Evolutionary conservation across 1,284 basidiomycete species (phyloP).

Genomic region (Psilocybe mexicana): DNA sequence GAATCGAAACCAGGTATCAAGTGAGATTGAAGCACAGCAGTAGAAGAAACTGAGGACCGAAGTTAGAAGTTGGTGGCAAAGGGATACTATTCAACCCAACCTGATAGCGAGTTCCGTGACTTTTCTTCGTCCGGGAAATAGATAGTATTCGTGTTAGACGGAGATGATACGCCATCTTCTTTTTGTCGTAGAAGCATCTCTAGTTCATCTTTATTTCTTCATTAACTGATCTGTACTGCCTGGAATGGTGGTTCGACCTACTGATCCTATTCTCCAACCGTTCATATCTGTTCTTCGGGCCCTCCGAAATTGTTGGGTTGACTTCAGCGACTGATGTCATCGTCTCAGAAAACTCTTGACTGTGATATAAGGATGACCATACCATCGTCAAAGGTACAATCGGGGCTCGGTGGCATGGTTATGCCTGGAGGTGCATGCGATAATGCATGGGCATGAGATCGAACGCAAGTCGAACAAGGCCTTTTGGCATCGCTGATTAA

Average conservation of each 20-base stretch:
- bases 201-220: conserved; percentile 52
- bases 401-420: conserved; percentile 50
- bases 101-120: conserved; percentile 4
- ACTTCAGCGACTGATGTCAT: conserved; percentile 39
- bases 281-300: conserved; percentile 60
- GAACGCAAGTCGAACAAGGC: conserved; percentile 67
- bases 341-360: neutral
- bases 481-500: conserved; percentile 61
- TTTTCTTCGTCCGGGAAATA: conserved; percentile 7
- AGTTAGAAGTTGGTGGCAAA: neutral
- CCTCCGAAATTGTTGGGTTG: conserved; percentile 38
- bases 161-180: conserved; percentile 26
- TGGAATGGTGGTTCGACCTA: conserved; percentile 35
- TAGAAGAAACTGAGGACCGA: conserved; percentile 7
- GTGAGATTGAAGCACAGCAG: conserved; percentile 1
- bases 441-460: conserved; percentile 63
- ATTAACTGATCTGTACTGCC: conserved; percentile 2
- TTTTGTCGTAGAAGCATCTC: conserved; percentile 51
- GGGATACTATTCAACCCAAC: neutral
- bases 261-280: conserved; percentile 66
- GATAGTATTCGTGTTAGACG: neutral
- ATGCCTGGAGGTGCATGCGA: conserved; percentile 57
- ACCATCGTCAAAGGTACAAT: conserved; percentile 73
- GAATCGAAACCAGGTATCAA: conserved; percentile 10
- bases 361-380: neutral